Evolutionary conservation across 2,329 filamentous ascomycete genomes (phyloP).

Genomic region (Paracoccidioides brasiliensis): DNA sequence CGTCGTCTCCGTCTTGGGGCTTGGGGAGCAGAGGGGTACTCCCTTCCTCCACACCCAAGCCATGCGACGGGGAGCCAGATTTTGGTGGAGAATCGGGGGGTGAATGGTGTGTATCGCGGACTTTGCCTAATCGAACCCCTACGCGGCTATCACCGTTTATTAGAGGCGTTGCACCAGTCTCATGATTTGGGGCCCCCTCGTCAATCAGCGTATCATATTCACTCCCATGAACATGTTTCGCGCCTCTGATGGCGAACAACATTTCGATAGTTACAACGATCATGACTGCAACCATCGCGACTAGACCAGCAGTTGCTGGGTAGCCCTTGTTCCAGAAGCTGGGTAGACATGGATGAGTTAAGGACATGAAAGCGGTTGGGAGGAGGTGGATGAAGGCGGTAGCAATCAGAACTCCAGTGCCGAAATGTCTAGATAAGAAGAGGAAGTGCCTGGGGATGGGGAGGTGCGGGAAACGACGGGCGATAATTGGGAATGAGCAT

Average conservation of each 20-base stretch:
- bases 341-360: slow-evolving; percentile 56
- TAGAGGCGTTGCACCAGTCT: background rate
- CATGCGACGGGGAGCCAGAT: slow-evolving; percentile 1
- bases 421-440: slow-evolving; percentile 47
- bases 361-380: slow-evolving; percentile 47
- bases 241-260: slow-evolving; percentile 63
- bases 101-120: background rate
- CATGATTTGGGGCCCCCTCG: slow-evolving; percentile 6
- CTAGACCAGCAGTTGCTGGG: slow-evolving; percentile 62
- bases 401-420: slow-evolving; percentile 44
- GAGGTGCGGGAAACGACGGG: slow-evolving; percentile 45
- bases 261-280: slow-evolving; percentile 78
- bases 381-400: slow-evolving; percentile 49
- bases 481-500: slow-evolving; percentile 49
- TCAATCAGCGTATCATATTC: slow-evolving; percentile 38
- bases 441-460: slow-evolving; percentile 46
- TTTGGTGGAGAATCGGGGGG: background rate
- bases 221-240: slow-evolving; percentile 43
- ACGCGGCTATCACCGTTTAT: slow-evolving; percentile 11
- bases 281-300: slow-evolving; percentile 72
- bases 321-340: slow-evolving; percentile 69
- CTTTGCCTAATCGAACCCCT: slow-evolving; percentile 8
- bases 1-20: slow-evolving; percentile 39
- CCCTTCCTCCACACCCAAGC: slow-evolving; percentile 12
- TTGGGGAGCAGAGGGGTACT: slow-evolving; percentile 10